Conservation (phyloP, 805 yeast genomes). For the Metschnikowia colocasiae region DNA sequence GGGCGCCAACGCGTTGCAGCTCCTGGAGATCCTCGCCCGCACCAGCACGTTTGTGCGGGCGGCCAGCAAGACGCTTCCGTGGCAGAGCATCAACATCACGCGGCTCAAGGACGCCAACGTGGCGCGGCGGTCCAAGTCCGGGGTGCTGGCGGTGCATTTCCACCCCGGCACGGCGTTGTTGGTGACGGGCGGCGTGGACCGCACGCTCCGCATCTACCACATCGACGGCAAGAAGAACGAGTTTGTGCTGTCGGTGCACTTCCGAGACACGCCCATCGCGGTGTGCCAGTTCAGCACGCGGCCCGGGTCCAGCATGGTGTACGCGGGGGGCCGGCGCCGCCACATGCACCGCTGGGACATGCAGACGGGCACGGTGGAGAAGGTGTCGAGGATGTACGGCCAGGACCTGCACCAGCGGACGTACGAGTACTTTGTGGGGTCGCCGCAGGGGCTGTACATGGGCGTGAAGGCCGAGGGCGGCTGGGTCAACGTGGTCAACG, state of each 20-base stretch:
- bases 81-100: constrained; percentile 68
- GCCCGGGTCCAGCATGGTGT: constrained; percentile 48
- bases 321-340: constrained; percentile 87
- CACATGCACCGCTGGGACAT: constrained; percentile 93
- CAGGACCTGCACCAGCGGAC: constrained; percentile 81
- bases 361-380: constrained; percentile 65
- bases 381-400: constrained; percentile 86
- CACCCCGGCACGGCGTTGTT: constrained; percentile 82
- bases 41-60: constrained; percentile 39
- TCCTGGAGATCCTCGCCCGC: constrained; percentile 30
- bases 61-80: constrained; percentile 58
- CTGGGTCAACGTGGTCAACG: constrained; percentile 80
- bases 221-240: constrained; percentile 83
- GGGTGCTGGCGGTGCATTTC: constrained; percentile 81
- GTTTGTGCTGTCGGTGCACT: constrained; percentile 75
- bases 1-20: constrained; percentile 26
- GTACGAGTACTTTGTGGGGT: constrained; percentile 79
- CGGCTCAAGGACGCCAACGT: constrained; percentile 85
- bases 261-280: constrained; percentile 76
- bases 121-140: constrained; percentile 64
- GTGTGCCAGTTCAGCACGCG: constrained; percentile 60
- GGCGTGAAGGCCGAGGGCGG: constrained; percentile 85
- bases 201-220: constrained; percentile 81
- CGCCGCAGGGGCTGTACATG: constrained; percentile 67
- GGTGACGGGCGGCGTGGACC: constrained; percentile 89